phyloP scores from a whole-genome alignment of 306 rosid species.

The Trifolium repens region DNA sequence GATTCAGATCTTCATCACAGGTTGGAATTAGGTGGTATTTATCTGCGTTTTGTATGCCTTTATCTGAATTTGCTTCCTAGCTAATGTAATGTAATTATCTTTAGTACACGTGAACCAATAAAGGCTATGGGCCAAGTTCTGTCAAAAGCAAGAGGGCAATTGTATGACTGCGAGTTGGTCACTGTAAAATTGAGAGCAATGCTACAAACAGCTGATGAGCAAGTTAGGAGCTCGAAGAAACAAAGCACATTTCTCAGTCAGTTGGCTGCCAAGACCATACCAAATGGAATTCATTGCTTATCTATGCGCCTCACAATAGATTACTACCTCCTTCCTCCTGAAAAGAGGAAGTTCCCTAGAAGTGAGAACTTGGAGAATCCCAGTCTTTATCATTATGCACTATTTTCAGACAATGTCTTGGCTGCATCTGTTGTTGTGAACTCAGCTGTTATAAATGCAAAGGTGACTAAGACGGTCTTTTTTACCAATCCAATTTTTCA shows the following conservation, averaged over 20 bases:
- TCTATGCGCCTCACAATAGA: constrained; percentile 91
- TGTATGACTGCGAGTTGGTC: constrained; percentile 86
- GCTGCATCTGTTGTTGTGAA: constrained; percentile 96
- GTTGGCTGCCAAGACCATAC: constrained; percentile 92
- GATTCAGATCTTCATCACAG: constrained; percentile 77
- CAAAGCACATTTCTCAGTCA: constrained; percentile 94
- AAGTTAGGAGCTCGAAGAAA: constrained; percentile 83
- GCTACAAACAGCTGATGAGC: constrained; percentile 90
- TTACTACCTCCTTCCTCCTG: constrained; percentile 81
- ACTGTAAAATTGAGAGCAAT: constrained; percentile 88
- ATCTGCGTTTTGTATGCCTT: constrained; percentile 20
- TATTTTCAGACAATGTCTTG: constrained; percentile 96
- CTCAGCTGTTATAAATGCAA: constrained; percentile 79
- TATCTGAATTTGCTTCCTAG: constrained; percentile 29
- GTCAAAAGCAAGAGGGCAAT: constrained; percentile 74
- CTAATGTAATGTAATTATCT: constrained; percentile 46
- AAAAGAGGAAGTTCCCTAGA: constrained; percentile 76
- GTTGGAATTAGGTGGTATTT: constrained; percentile 45
- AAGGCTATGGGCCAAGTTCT: constrained; percentile 80
- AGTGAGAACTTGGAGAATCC: constrained; percentile 89
- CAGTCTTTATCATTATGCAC: constrained; percentile 80
- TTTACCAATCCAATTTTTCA: constrained; percentile 31
- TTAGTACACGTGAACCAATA: constrained; percentile 69
- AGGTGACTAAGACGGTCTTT: constrained; percentile 56
- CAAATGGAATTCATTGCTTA: constrained; percentile 89